A percentile compares a stretch with the other conserved stretches of the same genome.
These are phyloP conservation scores for Trichosanthes truncata DNA, from an alignment of 306 rosid genomes.

Conservation along the genomic window DNA sequence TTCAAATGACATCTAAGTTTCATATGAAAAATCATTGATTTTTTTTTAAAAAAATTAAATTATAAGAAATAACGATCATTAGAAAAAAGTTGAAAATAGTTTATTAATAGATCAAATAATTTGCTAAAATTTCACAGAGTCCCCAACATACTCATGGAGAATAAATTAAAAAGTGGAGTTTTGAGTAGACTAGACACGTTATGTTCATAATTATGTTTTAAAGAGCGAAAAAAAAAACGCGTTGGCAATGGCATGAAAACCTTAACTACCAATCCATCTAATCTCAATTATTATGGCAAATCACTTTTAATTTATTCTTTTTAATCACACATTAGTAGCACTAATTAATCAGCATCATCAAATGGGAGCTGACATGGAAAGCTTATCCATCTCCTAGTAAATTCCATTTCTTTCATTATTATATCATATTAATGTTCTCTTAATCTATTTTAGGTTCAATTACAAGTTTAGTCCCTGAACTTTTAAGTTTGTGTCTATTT, in stretches of 20 bases:
- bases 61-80: not conserved
- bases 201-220: not conserved
- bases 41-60: too few species aligned
- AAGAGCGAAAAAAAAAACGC: not conserved
- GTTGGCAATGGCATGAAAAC: not conserved
- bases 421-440: not conserved
- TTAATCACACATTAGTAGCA: not conserved
- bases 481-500: too few species aligned
- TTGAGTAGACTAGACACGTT: not conserved
- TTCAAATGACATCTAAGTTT: not conserved
- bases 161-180: not conserved
- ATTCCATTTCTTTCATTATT: not conserved
- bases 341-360: not conserved
- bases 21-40: too few species aligned
- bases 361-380: not conserved
- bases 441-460: too few species aligned
- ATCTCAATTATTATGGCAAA: not conserved
- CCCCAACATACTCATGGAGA: not conserved
- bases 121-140: not conserved
- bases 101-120: not conserved
- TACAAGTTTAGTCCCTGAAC: too few species aligned
- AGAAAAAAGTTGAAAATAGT: not conserved
- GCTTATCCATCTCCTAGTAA: not conserved
- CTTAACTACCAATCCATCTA: constrained; percentile 3
- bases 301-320: not conserved